Evolutionary conservation across 2,329 filamentous ascomycete species (phyloP).

Genomic region (Aureobasidium leucospermi): DNA sequence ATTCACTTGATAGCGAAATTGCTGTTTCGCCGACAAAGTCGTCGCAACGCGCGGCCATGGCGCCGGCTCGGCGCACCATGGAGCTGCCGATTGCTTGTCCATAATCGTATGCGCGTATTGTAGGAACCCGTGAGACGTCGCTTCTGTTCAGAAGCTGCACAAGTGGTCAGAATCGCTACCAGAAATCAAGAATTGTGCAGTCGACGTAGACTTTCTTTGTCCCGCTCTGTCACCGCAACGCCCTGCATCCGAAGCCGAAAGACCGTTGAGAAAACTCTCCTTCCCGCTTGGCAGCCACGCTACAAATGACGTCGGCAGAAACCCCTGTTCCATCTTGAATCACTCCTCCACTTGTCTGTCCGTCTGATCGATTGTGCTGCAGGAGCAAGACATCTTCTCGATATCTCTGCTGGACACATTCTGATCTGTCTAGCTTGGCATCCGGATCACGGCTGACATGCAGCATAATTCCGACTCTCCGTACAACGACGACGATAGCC

Average conservation of each 20-base stretch:
- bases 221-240: neutral
- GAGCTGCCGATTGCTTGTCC: neutral
- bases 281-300: neutral
- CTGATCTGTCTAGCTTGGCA: too few species aligned
- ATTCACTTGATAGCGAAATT: constrained; percentile 1
- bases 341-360: neutral
- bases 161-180: neutral
- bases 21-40: constrained; percentile 4
- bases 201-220: neutral
- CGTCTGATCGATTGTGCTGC: neutral
- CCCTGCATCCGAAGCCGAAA: constrained; percentile 8
- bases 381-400: too few species aligned
- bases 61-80: neutral
- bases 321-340: neutral
- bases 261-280: neutral
- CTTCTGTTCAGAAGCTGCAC: neutral
- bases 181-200: neutral
- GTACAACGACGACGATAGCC: neutral
- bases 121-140: neutral
- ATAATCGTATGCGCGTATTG: neutral
- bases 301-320: neutral
- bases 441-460: neutral
- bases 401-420: too few species aligned
- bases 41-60: constrained; percentile 9
- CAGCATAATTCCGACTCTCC: neutral